Evolutionary conservation across 1,139 yeast genomes (phyloP).

Genomic region (Debaryomycetaceae sp.): DNA sequence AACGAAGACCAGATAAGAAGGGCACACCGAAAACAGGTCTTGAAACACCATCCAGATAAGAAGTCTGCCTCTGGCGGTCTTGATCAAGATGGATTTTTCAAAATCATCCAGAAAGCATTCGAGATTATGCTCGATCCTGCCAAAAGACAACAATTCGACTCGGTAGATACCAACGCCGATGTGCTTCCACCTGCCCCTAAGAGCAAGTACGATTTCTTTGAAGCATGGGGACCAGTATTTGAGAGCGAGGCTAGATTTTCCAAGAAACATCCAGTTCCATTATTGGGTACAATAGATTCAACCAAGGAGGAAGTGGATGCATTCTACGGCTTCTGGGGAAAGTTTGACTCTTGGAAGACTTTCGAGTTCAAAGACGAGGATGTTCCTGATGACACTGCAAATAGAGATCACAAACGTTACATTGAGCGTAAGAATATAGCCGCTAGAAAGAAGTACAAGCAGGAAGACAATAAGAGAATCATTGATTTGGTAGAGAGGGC

Average conservation of each 20-base stretch:
- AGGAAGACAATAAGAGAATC: conserved; percentile 92
- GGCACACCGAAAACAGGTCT: conserved; percentile 95
- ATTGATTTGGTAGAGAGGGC: conserved; percentile 88
- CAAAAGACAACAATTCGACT: conserved; percentile 91
- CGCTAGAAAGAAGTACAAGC: conserved; percentile 95
- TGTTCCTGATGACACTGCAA: conserved; percentile 98
- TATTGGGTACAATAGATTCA: conserved; percentile 65
- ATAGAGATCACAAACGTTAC: conserved; percentile 99
- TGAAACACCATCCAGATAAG: conserved; percentile 98
- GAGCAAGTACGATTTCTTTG: conserved; percentile 72
- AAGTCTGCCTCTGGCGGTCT: conserved; percentile 82
- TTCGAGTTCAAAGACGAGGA: conserved; percentile 98
- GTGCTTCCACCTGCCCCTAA: conserved; percentile 74
- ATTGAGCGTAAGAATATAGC: conserved; percentile 96
- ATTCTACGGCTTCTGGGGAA: conserved; percentile 90
- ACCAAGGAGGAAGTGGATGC: conserved; percentile 81
- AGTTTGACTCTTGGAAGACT: conserved; percentile 97
- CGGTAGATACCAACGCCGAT: conserved; percentile 87
- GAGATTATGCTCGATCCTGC: conserved; percentile 83
- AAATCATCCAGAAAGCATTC: conserved; percentile 94
- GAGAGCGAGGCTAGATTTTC: conserved; percentile 91
- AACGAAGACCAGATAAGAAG: conserved; percentile 91
- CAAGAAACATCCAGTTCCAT: conserved; percentile 83
- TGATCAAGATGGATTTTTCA: conserved; percentile 96
- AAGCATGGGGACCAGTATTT: conserved; percentile 91